Base-by-base conservation (phyloP, 371 early-diverging fungal species). In the Batrachochytrium dendrobatidis region DNA sequence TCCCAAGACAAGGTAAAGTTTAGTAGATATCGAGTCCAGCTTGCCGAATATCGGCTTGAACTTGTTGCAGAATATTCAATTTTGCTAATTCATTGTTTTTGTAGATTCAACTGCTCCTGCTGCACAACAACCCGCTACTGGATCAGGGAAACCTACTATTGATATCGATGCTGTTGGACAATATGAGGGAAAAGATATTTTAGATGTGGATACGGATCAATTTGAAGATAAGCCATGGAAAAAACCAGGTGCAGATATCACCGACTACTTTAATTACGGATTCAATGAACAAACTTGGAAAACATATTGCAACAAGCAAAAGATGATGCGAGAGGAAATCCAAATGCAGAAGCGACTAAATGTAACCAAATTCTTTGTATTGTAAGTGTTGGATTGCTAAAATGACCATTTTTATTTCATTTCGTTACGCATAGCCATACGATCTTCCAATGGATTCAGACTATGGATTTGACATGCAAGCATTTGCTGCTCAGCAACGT, bases 231-330 rank as follows among this genome's bases (percentile, higher is more conserved):
- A 96, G 61, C 96, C 97, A 20, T 98, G 99, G 97, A 74, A 91
- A 50, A 92, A 92, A 61, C 96, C 97, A n/a, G 93, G 93, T 53
- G 91, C 94, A 10, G 98, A 99, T 74, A 84, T 96, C 30, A 94
- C 95, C 3, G 99, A 99, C 70, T 99, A 95, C 73, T 99, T 99
- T 76, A 99, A 99, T 69, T 99, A 92, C 75, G 98, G 98, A 6
- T 99, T 99, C 70, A 92, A 91, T 62, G 97, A 99, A 70, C 71
- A 74, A 2, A 91, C 91, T 18, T 99, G 99, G 99, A 80, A 86
- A 60, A 81, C 83, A 17, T 99, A 97, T 72, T 87, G 88, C 62
- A 78, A 77, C 17, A 92, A 90, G 69, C 97, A 99, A 75, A 89
- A 88, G 68, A 77, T 83, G 72, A 59, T 90, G 60, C 74, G 93